phyloP scores from a whole-genome alignment of 345 rosid species.

The Geranium brycei region DNA sequence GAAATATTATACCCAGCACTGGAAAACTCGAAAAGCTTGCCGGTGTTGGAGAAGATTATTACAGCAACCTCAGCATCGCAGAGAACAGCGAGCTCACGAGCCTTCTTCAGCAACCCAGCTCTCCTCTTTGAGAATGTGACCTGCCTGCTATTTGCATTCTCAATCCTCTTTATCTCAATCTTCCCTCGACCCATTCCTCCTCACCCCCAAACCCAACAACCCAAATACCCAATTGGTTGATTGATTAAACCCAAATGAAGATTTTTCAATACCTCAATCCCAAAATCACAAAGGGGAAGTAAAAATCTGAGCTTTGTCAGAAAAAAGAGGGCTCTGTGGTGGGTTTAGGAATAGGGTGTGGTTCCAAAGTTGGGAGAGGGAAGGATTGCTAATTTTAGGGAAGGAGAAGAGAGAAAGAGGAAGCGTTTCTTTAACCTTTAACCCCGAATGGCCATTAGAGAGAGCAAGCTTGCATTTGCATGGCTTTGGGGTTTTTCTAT shows the following conservation, averaged over 20 bases:
- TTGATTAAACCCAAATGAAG: not conserved
- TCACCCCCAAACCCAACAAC: constrained; percentile 26
- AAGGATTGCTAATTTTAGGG: constrained; percentile 30
- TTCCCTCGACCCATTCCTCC: constrained; percentile 77
- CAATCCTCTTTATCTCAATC: constrained; percentile 89
- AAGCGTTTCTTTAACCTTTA: constrained; percentile 17
- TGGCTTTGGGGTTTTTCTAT: constrained; percentile 23
- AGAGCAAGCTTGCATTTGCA: constrained; percentile 36
- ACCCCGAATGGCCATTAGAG: constrained; percentile 17
- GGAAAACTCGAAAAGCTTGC: constrained; percentile 81
- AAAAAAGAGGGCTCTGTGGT: not conserved
- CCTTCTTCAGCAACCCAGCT: constrained; percentile 78
- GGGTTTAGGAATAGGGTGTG: constrained; percentile 13
- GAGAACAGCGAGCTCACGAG: constrained; percentile 75
- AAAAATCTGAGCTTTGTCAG: not conserved
- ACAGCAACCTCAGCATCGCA: constrained; percentile 95
- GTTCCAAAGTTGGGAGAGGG: constrained; percentile 17
- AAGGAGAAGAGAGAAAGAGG: constrained; percentile 16
- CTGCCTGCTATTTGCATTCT: constrained; percentile 89
- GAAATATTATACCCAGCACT: constrained; percentile 45
- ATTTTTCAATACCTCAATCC: not conserved
- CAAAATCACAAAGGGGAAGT: not conserved
- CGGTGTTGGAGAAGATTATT: constrained; percentile 80
- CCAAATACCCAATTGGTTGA: not conserved
- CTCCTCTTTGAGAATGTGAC: constrained; percentile 95